Evolutionary conservation across 148 eudicot genomes (phyloP), one percentile per base, ranked within the genome.

Genomic region (Limonium bicolor): DNA sequence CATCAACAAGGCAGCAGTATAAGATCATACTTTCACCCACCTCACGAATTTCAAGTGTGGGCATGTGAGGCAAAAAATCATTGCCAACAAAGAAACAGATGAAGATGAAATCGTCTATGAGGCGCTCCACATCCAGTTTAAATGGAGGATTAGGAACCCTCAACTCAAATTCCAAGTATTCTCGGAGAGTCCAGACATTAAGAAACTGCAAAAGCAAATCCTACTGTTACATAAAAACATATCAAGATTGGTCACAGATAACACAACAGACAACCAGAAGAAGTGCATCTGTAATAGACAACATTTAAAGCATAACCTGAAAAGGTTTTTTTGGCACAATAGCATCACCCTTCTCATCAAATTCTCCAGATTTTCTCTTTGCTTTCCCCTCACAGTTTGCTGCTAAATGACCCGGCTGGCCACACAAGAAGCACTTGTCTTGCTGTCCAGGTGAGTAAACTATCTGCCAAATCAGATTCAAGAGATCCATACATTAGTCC

Each of bases 61-160:
- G 99, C 99, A 90, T 84, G 61, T 90, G 99, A 13, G 99, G 97
- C 48, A 84, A 60, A 49, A 90, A 90, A 40, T 90, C 97, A 68
- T 90, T 90, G 55, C 97, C 97, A 5, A 90, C 97, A 61, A 90
- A 90, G 71, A 90, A 90, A 59, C 99, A 90, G 21, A 90, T 84
- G 65, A 90, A 90, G 61, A 90, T 73, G 52, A 85, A 90, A 54
- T 90, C 99, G 61, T 85, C 99, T 19, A 90, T 51, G 51, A 85
- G 73, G 62, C 95, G 47, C 68, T 90, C 99, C 27, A 90, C 51
- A 60, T 90, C 85, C 39, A 78, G 63, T 74, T 73, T 54, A 27
- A 65, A 68, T 34, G 78, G 76, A 15, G 61, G 71, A 32, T 78
- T 65, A 6, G 87, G 88, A 63, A 90, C 76, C 55, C 80, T 73